Conservation (phyloP, 75 land plant species). For the Cunninghamia lanceolata region DNA sequence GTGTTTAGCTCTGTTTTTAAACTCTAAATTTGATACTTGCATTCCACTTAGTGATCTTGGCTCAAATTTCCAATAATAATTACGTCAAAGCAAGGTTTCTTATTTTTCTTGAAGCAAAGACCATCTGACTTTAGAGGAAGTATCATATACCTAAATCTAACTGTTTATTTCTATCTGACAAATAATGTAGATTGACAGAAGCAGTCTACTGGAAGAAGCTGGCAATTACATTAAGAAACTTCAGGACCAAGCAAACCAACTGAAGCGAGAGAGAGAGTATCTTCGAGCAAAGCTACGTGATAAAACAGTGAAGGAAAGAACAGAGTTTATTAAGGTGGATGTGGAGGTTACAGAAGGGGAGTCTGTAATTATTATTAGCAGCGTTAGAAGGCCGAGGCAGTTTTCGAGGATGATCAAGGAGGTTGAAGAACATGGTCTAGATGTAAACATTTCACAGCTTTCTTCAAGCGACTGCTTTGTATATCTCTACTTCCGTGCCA, state of each 20-base stretch:
- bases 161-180: not conserved
- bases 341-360: not conserved
- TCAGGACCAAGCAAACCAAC: not conserved
- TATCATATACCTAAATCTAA: not conserved
- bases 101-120: not conserved
- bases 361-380: not conserved
- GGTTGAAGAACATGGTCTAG: not conserved
- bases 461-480: not conserved
- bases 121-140: not conserved
- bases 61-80: too few relatives aligned
- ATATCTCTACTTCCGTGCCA: not conserved
- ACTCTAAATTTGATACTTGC: too few relatives aligned
- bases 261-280: not conserved
- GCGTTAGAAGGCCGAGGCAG: not conserved
- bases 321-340: not conserved
- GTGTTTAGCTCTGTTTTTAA: too few relatives aligned
- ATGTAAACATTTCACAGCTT: not conserved
- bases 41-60: too few relatives aligned
- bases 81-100: not conserved
- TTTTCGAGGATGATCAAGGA: not conserved
- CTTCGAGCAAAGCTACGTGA: not conserved
- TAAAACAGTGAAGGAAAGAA: not conserved
- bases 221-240: not conserved
- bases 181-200: not conserved
- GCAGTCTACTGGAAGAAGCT: not conserved